phyloP scores from a whole-genome alignment of 345 rosid species.

The Balakata baccata region DNA sequence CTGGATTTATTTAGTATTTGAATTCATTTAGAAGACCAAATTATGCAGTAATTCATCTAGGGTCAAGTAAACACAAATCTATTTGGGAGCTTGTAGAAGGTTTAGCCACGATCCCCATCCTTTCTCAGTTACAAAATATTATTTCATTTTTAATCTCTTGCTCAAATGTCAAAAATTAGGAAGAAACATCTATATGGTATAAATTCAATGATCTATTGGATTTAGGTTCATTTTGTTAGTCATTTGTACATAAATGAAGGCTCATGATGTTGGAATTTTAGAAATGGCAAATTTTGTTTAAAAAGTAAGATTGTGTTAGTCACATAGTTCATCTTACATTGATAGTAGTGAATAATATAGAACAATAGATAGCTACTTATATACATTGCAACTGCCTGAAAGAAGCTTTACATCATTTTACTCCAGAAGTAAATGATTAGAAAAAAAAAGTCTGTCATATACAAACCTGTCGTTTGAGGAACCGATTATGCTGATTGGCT shows the following conservation, averaged over 20 bases:
- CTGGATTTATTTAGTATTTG: not conserved
- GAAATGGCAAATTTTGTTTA: not conserved
- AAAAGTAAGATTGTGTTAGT: not conserved
- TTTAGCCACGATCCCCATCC: not conserved
- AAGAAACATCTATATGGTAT: not conserved
- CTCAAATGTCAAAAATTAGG: not conserved
- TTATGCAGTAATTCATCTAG: not conserved
- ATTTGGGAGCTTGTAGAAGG: not conserved
- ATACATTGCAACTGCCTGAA: not conserved
- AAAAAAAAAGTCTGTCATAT: not conserved
- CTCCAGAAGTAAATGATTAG: not conserved
- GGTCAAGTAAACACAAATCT: not conserved
- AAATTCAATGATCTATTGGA: not conserved
- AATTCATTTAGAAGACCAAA: not conserved
- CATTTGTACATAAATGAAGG: not conserved
- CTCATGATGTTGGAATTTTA: not conserved
- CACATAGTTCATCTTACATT: not conserved
- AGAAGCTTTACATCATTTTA: not conserved
- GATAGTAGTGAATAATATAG: not conserved
- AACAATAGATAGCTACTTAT: not conserved
- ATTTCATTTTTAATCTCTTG: not conserved
- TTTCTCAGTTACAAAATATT: not conserved
- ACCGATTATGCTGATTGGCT: slow-evolving; percentile 91
- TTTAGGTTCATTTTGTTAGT: not conserved
- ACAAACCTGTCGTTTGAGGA: slow-evolving; percentile 78